Evolutionary conservation across 495 filamentous ascomycete genomes (phyloP).

Genomic region (Lindgomyces ingoldianus): DNA sequence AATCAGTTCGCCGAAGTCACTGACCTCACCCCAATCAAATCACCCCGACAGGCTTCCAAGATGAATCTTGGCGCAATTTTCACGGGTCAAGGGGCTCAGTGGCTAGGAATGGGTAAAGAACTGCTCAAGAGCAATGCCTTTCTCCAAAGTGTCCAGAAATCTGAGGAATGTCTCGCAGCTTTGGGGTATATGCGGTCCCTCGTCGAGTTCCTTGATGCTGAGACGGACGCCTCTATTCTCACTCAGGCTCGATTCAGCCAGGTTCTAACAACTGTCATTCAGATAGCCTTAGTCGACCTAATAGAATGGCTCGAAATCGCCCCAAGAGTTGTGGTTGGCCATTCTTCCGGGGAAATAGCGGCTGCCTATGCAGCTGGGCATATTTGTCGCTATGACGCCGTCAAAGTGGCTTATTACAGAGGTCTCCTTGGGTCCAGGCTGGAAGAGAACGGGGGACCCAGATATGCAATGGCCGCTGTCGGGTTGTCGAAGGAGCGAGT

Average conservation of each 20-base stretch:
- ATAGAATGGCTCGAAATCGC: not conserved
- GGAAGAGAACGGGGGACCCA: not conserved
- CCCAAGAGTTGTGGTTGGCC: slow-evolving; percentile 10
- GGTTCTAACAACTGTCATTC: slow-evolving; percentile 9
- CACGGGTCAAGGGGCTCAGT: slow-evolving; percentile 72
- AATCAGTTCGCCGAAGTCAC: not conserved
- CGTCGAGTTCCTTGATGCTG: not conserved
- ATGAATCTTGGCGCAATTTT: slow-evolving; percentile 37
- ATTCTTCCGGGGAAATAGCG: slow-evolving; percentile 28
- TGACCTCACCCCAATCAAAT: not conserved
- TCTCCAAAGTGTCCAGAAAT: not conserved
- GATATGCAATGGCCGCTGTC: not conserved
- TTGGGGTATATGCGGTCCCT: not conserved
- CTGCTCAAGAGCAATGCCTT: slow-evolving; percentile 50
- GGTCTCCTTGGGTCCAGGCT: not conserved
- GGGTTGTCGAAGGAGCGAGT: not conserved
- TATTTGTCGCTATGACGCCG: not conserved
- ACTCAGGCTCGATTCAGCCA: not conserved
- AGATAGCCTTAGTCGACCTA: slow-evolving; percentile 16
- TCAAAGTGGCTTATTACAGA: not conserved
- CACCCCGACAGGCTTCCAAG: not conserved
- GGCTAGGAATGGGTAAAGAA: slow-evolving; percentile 41
- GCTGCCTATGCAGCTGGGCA: slow-evolving; percentile 11
- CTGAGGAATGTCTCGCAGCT: not conserved
- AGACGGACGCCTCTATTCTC: not conserved